Evolutionary conservation across 495 filamentous ascomycete species (phyloP), one percentile per base, ranked within the genome.

Genomic region (Penicillium chermesinum): DNA sequence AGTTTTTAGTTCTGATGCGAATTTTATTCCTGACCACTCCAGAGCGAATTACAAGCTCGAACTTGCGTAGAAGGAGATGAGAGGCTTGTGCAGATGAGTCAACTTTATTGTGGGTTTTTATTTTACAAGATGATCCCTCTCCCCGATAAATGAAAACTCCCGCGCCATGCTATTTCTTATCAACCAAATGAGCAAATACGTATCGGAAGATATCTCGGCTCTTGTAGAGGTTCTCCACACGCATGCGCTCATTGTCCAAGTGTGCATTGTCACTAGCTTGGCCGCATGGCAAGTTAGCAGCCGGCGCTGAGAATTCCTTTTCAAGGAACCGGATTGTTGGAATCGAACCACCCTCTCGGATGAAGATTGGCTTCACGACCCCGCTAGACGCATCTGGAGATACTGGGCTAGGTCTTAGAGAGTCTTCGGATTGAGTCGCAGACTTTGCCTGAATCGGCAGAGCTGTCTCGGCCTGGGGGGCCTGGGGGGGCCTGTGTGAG

Each of bases 221-320:
- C 70, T 94, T 96, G 49, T 87, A 84, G 60, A 98, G 63, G 64
- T 98, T 98, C 58, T 85, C 67, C 41, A 97, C 72, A 33, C 93
- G 74, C 63, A 97, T 66, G 46, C 94, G 72, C 76, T 98, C 93
- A 63, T 97, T 96, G 57, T 94, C 88, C 67, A 98, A 67, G 81
- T 98, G 93, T 19, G 91, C 93, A 43, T 81, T 80, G 62, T 98
- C 93, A 59, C 89, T 96, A 35, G 91, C 89, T 65, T 97, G 93
- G 1, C 93, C 93, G 59, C 91, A 96, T 0, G 93, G 94, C 34
- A 98, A 61, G 65, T 97, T 91, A 0, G 93, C 93, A 0, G 94
- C 93, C 0, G 90, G 89, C 0, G 93, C 93, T 1, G 78, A 78
- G 59, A 97, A 97, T 57, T 95, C 90, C 68, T 95, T 93, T 64